These are phyloP conservation scores for Sclerotinia trifoliorum DNA, from an alignment of 2,329 filamentous ascomycete species.

Conservation along the genomic window DNA sequence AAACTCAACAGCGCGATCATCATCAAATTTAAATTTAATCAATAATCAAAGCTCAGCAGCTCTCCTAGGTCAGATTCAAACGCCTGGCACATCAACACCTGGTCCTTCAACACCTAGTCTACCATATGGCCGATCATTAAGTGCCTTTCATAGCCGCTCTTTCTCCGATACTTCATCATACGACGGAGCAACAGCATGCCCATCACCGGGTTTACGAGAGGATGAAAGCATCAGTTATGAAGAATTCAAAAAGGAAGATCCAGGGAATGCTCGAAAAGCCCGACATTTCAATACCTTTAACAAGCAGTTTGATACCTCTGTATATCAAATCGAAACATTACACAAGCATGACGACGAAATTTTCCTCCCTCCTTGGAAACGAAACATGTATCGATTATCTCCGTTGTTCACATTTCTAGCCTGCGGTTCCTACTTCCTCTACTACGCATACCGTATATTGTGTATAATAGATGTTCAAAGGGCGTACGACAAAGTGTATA, in stretches of 20 bases:
- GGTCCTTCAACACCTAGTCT: not conserved
- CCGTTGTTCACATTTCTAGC: conserved; percentile 32
- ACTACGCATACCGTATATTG: conserved; percentile 51
- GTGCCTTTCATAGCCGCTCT: conserved; percentile 4
- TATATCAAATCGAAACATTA: conserved; percentile 28
- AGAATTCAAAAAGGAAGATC: conserved; percentile 18
- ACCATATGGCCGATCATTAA: not conserved
- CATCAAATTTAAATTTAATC: conserved; percentile 5
- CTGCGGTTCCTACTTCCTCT: conserved; percentile 40
- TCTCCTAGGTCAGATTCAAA: not conserved
- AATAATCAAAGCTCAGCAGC: conserved; percentile 19
- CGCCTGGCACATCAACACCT: conserved; percentile 6
- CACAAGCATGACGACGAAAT: conserved; percentile 31
- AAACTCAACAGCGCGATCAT: conserved; percentile 2
- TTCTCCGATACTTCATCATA: conserved; percentile 20
- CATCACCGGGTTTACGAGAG: conserved; percentile 12
- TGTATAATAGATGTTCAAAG: conserved; percentile 54
- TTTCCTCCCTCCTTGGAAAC: conserved; percentile 28
- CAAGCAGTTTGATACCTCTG: conserved; percentile 8
- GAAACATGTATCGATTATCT: conserved; percentile 30
- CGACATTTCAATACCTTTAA: conserved; percentile 18
- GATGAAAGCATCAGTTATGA: conserved; percentile 12
- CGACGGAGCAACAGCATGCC: conserved; percentile 18
- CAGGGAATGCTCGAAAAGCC: not conserved
- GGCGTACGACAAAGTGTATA: conserved; percentile 43